These are phyloP conservation scores for Bauhinia variegata DNA, from an alignment of 306 rosid genomes.

Conservation along the genomic window DNA sequence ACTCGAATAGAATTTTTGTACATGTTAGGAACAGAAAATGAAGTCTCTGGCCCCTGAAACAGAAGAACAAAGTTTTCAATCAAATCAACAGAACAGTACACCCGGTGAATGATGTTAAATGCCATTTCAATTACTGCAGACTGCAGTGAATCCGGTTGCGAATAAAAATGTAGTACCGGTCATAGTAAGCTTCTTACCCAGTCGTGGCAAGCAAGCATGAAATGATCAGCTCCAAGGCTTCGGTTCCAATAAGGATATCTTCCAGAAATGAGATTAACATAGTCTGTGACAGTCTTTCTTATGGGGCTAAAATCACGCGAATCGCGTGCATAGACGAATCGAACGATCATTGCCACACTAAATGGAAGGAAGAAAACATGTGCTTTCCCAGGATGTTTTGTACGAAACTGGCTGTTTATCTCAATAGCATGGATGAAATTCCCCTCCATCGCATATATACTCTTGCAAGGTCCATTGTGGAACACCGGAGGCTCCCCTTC, in stretches of 20 bases:
- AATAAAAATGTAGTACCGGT: no score
- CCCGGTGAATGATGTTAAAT: no score
- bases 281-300: conserved; percentile 62
- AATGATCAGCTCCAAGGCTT: conserved; percentile 88
- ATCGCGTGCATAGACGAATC: conserved; percentile 64
- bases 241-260: conserved; percentile 82
- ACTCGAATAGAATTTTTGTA: conserved; percentile 69
- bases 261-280: conserved; percentile 55
- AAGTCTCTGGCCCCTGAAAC: conserved; percentile 72
- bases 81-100: no score
- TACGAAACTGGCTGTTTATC: conserved; percentile 66
- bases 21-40: conserved; percentile 55
- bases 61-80: background rate
- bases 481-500: conserved; percentile 94
- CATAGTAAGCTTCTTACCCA: conserved; percentile 56
- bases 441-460: conserved; percentile 89
- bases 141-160: no score
- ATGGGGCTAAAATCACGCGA: conserved; percentile 76
- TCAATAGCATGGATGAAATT: conserved; percentile 78
- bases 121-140: no score
- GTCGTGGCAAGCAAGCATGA: conserved; percentile 89
- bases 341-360: conserved; percentile 84
- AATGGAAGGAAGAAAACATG: conserved; percentile 81
- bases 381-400: conserved; percentile 75
- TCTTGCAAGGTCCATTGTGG: conserved; percentile 93